Percentiles rank a stretch among this genome's conserved stretches.
Evolutionary conservation across 106 monocot genomes (phyloP).

Genomic region (Allium fistulosum): DNA sequence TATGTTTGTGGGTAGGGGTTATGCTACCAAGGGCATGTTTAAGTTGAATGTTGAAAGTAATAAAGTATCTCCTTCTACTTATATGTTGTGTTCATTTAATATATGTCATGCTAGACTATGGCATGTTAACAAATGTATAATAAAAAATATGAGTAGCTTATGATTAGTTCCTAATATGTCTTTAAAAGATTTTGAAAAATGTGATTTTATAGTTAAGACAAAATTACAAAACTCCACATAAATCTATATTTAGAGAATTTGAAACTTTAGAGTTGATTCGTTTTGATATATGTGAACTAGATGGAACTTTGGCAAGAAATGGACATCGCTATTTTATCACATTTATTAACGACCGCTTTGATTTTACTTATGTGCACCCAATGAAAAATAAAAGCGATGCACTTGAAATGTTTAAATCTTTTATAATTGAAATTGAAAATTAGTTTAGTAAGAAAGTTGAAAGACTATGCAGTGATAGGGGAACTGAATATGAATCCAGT

Average conservation of each 20-base stretch:
- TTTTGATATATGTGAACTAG: constrained; percentile 7
- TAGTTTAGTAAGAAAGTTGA: background rate
- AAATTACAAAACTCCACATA: constrained; percentile 6
- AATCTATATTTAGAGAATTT: constrained; percentile 1
- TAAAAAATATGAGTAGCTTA: background rate
- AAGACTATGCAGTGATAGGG: background rate
- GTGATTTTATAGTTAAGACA: background rate
- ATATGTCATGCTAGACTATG: background rate
- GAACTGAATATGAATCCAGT: background rate
- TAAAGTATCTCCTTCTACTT: background rate
- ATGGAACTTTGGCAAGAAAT: background rate
- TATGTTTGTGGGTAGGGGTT: too few relatives aligned
- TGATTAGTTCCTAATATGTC: background rate
- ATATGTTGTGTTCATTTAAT: background rate
- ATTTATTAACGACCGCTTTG: background rate
- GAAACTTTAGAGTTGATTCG: background rate
- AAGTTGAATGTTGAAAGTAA: background rate
- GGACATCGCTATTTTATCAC: constrained; percentile 1
- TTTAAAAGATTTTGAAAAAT: background rate
- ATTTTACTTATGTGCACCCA: background rate
- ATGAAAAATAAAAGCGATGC: constrained; percentile 6
- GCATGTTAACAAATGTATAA: background rate
- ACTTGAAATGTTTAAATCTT: background rate
- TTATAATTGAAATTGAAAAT: background rate
- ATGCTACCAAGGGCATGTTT: background rate